Conservation (phyloP, 441 rosid species). For the Manihot esculenta region DNA sequence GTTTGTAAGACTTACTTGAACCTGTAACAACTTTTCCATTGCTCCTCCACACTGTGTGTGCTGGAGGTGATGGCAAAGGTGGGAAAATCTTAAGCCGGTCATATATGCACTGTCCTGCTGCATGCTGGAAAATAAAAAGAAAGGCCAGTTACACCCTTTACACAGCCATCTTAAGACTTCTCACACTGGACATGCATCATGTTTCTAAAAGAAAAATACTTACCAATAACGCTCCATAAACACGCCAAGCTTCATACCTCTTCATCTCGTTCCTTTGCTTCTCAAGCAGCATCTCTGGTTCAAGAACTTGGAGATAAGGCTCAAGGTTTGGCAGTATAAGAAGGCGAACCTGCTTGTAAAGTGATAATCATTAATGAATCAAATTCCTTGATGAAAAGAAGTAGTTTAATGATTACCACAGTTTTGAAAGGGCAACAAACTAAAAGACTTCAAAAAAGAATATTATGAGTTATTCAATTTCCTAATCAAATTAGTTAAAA, state of each 20-base stretch:
- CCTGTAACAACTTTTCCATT: conserved; percentile 44
- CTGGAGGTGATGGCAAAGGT: conserved; percentile 49
- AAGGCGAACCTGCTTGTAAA: conserved; percentile 58
- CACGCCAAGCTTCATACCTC: conserved; percentile 92
- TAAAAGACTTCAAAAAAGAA: neutral
- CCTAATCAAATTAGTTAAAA: neutral
- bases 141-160: conserved; percentile 1
- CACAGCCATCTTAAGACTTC: conserved; percentile 7
- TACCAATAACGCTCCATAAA: conserved; percentile 85
- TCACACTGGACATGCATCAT: conserved; percentile 9
- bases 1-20: conserved; percentile 46
- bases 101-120: conserved; percentile 68
- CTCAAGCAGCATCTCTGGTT: conserved; percentile 87
- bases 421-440: neutral
- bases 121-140: conserved; percentile 47
- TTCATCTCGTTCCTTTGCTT: conserved; percentile 81
- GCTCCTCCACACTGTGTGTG: conserved; percentile 40
- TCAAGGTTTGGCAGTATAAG: conserved; percentile 76
- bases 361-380: conserved; percentile 23
- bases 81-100: conserved; percentile 76
- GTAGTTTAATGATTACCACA: neutral
- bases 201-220: conserved; percentile 31
- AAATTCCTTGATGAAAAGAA: conserved; percentile 3
- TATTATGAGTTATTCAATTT: neutral
- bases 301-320: conserved; percentile 75